Evolutionary conservation across 2,329 filamentous ascomycete genomes (phyloP), one percentile per base, ranked within the genome.

Genomic region (Bertia moriformis): DNA sequence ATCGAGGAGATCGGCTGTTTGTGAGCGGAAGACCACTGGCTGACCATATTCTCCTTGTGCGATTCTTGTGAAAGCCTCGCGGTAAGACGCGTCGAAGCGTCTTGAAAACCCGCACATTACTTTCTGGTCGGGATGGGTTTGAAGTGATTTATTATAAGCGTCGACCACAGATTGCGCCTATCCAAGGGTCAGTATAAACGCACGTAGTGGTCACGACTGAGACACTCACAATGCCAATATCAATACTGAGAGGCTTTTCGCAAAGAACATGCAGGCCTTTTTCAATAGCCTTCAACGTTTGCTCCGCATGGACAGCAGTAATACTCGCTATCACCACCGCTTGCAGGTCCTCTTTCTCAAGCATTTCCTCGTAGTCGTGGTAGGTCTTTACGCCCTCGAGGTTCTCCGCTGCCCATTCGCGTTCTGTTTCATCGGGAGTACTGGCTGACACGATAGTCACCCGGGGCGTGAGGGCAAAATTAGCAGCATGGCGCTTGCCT

Each of bases 361-460:
- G 36, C 43, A 44, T 44, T 7, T 39, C 24, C 2, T 39, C 39
- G 33, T 40, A 44, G 18, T 19, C 19, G 27, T 37, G 14, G 18
- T 42, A 43, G 4, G 38, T 38, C 4, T 30, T 14, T 19, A 44
- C 39, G 4, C 43, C 42, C 5, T 14, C 32, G 24, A 40, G 42
- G 24, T 44, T 37, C 19, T 41, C 42, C n/a, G 29, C 12, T 5
- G 43, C 43, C 41, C 43, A 43, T 17, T 40, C 57, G 4, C 55
- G 42, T 41, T 65, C 61, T 30, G 54, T 56, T 7, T 53, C 49
- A 29, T 60, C 58, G 2, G 62, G 62, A 32, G 61, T 60, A 48
- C 61, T 66, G 3, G 60, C 63, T n/a, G 63, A 62, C 4, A 66
- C 62, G 18, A 67, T 57, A 41, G 63, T 55, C 4, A 60, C 62